Evolutionary conservation across 2,329 filamentous ascomycete genomes (phyloP), one percentile per base, ranked within the genome.

Genomic region (Alternaria sp.): DNA sequence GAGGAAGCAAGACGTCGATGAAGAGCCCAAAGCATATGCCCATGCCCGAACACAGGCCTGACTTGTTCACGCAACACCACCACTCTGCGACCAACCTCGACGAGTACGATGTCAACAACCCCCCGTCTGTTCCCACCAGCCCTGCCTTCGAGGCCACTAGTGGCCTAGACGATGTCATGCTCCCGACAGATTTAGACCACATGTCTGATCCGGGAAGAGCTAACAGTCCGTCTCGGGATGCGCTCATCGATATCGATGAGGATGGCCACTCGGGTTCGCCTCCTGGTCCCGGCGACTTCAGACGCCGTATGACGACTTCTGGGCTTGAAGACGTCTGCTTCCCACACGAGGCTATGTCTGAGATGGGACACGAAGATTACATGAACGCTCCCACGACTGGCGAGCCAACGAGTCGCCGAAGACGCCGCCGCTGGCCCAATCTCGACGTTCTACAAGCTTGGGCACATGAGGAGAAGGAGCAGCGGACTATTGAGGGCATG

Each of bases 251-350:
- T 65, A 85, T 86, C 44, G 82, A 84, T 56, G 78, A 79, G 85
- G 58, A 89, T 86, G 5, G 85, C 89, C 66, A 84, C 85, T 12
- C 78, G 2, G 53, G 58, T 5, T 76, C 75, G 14, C 75, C 76
- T 20, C 67, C 69, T 36, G 60, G 48, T 6, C 54, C 63, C 5
- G 64, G 63, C 45, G 74, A 74, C 5, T 68, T 78, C 50, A 69
- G 70, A 14, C 72, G 78, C 27, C 77, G 76, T 30, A 78, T 78
- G 74, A 79, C 76, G 4, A 66, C 90, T 12, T 85, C 89, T 11
- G 92, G 89, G 0, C 89, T 95, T 71, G 92, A 92, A 66, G 95
- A 98, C 79, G 94, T 98, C 0, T 97, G 95, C 81, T 97, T 97
- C 72, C 94, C 94, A 0, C 88, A 89, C 6, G 90, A 91, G 56